Evolutionary conservation across 371 early-diverging fungal species (phyloP).

Genomic region (Conidiobolus incongruus): DNA sequence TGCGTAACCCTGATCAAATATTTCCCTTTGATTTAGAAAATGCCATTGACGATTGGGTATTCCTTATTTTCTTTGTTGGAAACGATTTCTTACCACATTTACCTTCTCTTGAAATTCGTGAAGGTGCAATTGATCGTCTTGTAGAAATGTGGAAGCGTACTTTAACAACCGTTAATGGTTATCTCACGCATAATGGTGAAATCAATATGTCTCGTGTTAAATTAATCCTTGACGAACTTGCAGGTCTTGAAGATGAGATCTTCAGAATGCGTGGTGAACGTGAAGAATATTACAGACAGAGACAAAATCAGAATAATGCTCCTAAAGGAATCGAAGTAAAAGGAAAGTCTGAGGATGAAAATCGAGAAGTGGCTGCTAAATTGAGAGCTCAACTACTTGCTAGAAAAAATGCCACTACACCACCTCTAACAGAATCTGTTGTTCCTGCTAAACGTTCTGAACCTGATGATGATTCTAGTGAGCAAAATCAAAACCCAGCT

Average conservation of each 20-base stretch:
- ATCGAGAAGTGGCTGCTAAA: too few relatives aligned
- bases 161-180: slow-evolving; percentile 53
- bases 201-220: slow-evolving; percentile 51
- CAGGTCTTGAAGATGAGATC: slow-evolving; percentile 61
- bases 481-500: slow-evolving; percentile 3
- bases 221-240: slow-evolving; percentile 55
- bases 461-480: background rate
- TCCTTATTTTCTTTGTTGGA: slow-evolving; percentile 97
- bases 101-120: slow-evolving; percentile 92
- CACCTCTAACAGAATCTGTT: too few relatives aligned
- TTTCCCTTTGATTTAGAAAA: slow-evolving; percentile 69
- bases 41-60: slow-evolving; percentile 98
- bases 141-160: slow-evolving; percentile 68
- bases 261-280: slow-evolving; percentile 65
- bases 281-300: too few relatives aligned
- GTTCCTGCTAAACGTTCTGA: too few relatives aligned
- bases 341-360: too few relatives aligned
- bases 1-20: slow-evolving; percentile 34
- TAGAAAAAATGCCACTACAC: too few relatives aligned
- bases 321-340: too few relatives aligned
- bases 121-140: slow-evolving; percentile 86
- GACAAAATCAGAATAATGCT: too few relatives aligned
- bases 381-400: too few relatives aligned
- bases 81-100: slow-evolving; percentile 99
- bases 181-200: slow-evolving; percentile 66